Evolutionary conservation across 2,329 filamentous ascomycete genomes (phyloP), one percentile per base, ranked within the genome.

Genomic region (Fusarium xylarioides): DNA sequence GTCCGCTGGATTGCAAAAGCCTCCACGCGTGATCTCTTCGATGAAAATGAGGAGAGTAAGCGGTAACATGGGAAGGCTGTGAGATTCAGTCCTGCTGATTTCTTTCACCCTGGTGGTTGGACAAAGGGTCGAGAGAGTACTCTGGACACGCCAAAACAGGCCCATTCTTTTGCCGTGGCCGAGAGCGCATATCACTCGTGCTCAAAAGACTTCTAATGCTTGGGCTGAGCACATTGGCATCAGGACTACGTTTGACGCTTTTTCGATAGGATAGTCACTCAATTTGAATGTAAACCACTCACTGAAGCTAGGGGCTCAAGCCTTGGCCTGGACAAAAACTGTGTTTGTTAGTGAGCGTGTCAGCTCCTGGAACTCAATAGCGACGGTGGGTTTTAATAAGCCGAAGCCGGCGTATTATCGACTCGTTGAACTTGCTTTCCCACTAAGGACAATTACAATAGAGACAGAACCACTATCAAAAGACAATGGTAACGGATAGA

Each of bases 231-330:
- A 18, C 15, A 9, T 16, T 10, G 15, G 16, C 35, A 37, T 37
- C 35, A 18, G 16, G 9, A 35, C 34, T 9, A 10, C n/a, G n/a
- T 37, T 37, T 18, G 16, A 1, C 16, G 14, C 16, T 4, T 37
- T 19, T 3, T 19, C 35, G 18, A 9, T 35, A 35, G 16, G 7
- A 16, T 35, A 35, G 1, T 35, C 34, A 18, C 16, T 35, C 15
- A 1, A 2, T 14, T 15, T 9, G 34, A 35, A 35, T 1, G 15
- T 18, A 16, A 18, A 1, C 2, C 10, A 9, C 7, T 37, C 1
- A 37, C 35, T 37, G 15, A 37, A 37, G 35, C 35, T 5, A 37
- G n/a, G 18, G 35, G 35, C 15, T 1, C 35, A 18, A n/a, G n/a
- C n/a, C n/a, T n/a, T n/a, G n/a, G n/a, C n/a, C n/a, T n/a, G n/a